A percentile compares a stretch with the other conserved stretches of the same genome.
phyloP scores from a whole-genome alignment of 208 protist species.

The Crithidia thermophila region DNA sequence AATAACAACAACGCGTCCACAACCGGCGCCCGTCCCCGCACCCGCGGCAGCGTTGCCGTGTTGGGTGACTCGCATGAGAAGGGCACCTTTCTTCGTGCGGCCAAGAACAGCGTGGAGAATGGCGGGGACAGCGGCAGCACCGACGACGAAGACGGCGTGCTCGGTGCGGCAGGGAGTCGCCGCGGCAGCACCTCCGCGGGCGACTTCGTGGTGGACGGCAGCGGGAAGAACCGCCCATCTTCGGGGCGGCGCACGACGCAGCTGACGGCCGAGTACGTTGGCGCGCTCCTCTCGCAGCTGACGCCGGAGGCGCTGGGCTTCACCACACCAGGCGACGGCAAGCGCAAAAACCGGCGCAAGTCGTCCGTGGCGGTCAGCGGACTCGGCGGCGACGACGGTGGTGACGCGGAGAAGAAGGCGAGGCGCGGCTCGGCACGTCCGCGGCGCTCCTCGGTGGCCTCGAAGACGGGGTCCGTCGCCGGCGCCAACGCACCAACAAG shows the following conservation, averaged over 20 bases:
- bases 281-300: conserved; percentile 43
- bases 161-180: background rate
- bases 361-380: conserved; percentile 13
- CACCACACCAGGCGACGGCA: background rate
- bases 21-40: background rate
- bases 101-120: background rate
- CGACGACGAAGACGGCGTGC: conserved; percentile 5
- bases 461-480: background rate
- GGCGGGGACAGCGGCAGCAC: no score
- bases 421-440: background rate
- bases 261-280: conserved; percentile 42
- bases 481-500: background rate
- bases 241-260: background rate
- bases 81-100: background rate
- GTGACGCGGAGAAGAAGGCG: background rate
- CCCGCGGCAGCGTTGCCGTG: background rate
- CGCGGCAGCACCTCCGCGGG: conserved; percentile 4
- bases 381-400: background rate
- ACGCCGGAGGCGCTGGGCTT: conserved; percentile 53
- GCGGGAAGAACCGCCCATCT: background rate
- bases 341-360: conserved; percentile 22
- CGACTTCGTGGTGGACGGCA: no score
- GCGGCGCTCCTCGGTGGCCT: conserved; percentile 1
- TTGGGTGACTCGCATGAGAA: conserved; percentile 1
- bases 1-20: background rate